These are phyloP conservation scores for Mycosarcoma mackinlayi DNA, from an alignment of 1,284 basidiomycete genomes.

Conservation along the genomic window DNA sequence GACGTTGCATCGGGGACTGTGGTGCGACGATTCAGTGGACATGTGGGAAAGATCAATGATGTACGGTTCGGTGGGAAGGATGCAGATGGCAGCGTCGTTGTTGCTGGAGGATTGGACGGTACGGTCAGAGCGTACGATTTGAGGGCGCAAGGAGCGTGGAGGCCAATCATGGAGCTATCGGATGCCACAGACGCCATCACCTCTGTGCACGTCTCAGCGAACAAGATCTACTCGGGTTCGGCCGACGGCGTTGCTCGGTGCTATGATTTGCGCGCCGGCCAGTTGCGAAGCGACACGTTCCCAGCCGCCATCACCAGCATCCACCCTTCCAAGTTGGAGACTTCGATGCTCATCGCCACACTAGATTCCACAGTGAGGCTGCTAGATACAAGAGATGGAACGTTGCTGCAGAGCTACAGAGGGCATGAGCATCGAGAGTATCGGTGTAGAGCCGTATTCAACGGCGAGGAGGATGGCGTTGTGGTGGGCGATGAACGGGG, in stretches of 20 bases:
- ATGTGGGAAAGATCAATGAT: constrained; percentile 87
- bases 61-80: constrained; percentile 76
- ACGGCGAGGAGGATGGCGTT: constrained; percentile 79
- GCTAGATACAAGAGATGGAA: constrained; percentile 85
- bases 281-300: constrained; percentile 86
- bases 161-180: constrained; percentile 87
- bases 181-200: constrained; percentile 87
- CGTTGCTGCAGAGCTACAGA: constrained; percentile 83
- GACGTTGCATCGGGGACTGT: constrained; percentile 89
- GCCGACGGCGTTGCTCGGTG: constrained; percentile 90
- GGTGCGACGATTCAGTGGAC: constrained; percentile 82
- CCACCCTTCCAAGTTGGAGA: constrained; percentile 78
- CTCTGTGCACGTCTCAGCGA: constrained; percentile 71
- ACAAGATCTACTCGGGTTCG: constrained; percentile 77
- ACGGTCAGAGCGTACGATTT: constrained; percentile 61
- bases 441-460: constrained; percentile 84
- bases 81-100: constrained; percentile 47
- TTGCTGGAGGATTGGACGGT: constrained; percentile 56
- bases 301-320: constrained; percentile 78
- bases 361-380: constrained; percentile 86
- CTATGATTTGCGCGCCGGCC: constrained; percentile 92
- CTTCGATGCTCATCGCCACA: constrained; percentile 82
- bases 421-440: constrained; percentile 82
- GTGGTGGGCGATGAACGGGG: constrained; percentile 91
- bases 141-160: constrained; percentile 72